Evolutionary conservation across 495 filamentous ascomycete genomes (phyloP), one percentile per base, ranked within the genome.

Genomic region (Pyronema domesticum): DNA sequence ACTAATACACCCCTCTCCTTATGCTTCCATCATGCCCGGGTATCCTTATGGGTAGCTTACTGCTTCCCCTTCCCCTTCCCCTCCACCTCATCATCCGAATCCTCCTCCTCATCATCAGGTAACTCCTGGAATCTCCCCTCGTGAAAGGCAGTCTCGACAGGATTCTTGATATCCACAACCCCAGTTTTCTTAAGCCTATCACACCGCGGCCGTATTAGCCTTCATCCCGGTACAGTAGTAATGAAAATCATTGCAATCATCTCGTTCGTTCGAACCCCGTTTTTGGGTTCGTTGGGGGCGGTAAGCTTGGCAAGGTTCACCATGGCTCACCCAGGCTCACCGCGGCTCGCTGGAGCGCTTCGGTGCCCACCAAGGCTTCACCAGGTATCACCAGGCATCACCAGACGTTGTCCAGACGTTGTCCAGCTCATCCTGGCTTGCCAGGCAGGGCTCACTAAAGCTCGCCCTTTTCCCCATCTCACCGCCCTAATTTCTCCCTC

Each of bases 41-140:
- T 30, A 1, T 30, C 23, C 23, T 30, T 30, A n/a, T n/a, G n/a
- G n/a, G n/a, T n/a, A n/a, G n/a, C n/a, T n/a, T n/a, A n/a, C n/a
- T 30, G 5, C 23, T 30, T 30, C 23, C 2, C 23, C 23, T 58
- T 64, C 50, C 71, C 70, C 18, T 68, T 57, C 37, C 72, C 69
- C 51, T 73, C 69, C 7, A 70, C 58, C 34, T 68, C 65, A 57
- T 72, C 68, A 40, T 65, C 23, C 2, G 23, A 30, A 30, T 30
- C 23, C 23, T 64, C 42, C 67, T 68, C 14, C 56, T 33, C 48
- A 51, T 51, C 48, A 51, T 51, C 48, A 1, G 11, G 13, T 55
- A 85, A 46, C 59, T 95, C 86, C 67, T 93, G 76, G 50, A 96
- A 79, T 53, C 86, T 73, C 6, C 91, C 91, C 61, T 85, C 78